Conservation (phyloP, 2,329 filamentous ascomycete genomes). For the Drechslerella dactyloides region DNA sequence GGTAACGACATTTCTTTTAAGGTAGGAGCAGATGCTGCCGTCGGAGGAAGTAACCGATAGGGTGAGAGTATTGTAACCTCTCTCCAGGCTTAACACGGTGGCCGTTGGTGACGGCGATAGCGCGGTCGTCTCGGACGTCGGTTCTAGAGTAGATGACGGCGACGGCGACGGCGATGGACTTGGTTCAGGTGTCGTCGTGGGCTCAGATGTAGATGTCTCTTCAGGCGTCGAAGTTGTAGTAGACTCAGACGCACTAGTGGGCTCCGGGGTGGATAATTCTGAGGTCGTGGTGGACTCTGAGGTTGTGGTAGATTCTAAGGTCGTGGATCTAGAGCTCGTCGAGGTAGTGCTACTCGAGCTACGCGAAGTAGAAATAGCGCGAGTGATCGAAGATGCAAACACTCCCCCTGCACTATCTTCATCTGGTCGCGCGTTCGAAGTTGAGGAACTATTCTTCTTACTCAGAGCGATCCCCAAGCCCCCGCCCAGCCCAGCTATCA, state of each 20-base stretch:
- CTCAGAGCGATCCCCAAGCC: slow-evolving; percentile 27
- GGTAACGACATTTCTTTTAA: not conserved
- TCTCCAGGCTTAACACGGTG: slow-evolving; percentile 21
- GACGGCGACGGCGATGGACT: not conserved
- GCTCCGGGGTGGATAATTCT: not conserved
- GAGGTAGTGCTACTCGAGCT: not conserved
- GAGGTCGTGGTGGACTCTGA: not conserved
- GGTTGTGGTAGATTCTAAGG: not conserved
- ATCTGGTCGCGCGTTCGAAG: not conserved
- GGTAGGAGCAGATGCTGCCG: slow-evolving; percentile 19
- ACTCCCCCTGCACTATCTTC: slow-evolving; percentile 3
- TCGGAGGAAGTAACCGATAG: slow-evolving; percentile 6
- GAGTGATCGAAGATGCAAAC: not conserved
- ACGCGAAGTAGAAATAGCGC: too few species aligned
- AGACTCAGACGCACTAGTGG: not conserved
- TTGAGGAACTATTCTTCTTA: slow-evolving; percentile 13
- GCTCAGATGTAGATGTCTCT: not conserved
- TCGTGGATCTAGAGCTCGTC: not conserved
- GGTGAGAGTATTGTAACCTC: slow-evolving; percentile 28
- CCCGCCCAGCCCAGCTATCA: slow-evolving; percentile 27
- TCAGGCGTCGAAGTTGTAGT: slow-evolving; percentile 1
- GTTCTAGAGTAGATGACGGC: not conserved
- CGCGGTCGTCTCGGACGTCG: not conserved
- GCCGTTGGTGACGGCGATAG: not conserved
- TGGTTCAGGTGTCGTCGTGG: not conserved